Evolutionary conservation across 768 basidiomycete species (phyloP), one percentile per base, ranked within the genome.

Genomic region (Paxillus rubicundulus): DNA sequence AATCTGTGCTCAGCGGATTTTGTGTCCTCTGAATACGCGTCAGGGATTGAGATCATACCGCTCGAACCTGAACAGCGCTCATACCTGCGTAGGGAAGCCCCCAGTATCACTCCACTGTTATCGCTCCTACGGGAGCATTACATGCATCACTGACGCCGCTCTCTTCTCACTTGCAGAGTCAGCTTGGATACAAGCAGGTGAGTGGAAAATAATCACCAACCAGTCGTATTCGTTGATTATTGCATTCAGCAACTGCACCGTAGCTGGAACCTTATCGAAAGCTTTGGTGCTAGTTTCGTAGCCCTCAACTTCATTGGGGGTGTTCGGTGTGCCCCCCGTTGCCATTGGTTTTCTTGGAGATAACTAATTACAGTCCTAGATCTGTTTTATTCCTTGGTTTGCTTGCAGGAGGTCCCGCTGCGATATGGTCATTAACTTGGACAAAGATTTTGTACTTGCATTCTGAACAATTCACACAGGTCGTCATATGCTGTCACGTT

Each of bases 21-120:
- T 30, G 44, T 40, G n/a, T 27, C 42, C 42, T 63, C 49, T 12
- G 54, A 58, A 57, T 69, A 68, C 49, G 67, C 71, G 70, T 71
- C 73, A 70, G 74, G 82, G 90, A 73, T 92, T 94, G 92, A 95
- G 92, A 94, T 89, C 54, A 94, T 82, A 94, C 92, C 91, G 92
- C 85, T 82, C 72, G 89, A 93, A 93, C 92, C 90, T 94, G 92
- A 90, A 81, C 87, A 92, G 90, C 79, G 88, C 83, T 91, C 80
- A 92, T 79, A 91, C 89, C 89, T 92, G 92, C 92, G 92, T 90
- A 92, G 91, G 90, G 90, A 94, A 90, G 87, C 87, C 87, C 50
- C 77, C 81, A 87, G 87, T 82, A 76, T 86, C 73, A 61, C 69
- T 74, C 72, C 71, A 67, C 70, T 68, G 65, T 68, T 65, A 58